Evolutionary conservation across 1,139 yeast genomes (phyloP).

Genomic region (Saccharomyces hybrid): DNA sequence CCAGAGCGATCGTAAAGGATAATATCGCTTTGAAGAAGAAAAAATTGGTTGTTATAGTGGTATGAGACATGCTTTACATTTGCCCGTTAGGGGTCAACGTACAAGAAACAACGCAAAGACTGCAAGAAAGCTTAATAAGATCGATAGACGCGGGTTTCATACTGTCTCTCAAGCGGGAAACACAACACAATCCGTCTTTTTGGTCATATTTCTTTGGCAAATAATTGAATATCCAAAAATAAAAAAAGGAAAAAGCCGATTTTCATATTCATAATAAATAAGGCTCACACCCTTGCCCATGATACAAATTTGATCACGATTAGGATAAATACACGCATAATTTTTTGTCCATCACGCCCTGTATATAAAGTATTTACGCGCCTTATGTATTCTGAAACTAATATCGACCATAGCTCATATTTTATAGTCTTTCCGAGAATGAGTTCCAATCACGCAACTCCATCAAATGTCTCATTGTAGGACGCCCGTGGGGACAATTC

Average conservation of each 20-base stretch:
- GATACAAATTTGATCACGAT: too few species aligned
- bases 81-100: slow-evolving; percentile 90
- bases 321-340: background rate
- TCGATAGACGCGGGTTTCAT: slow-evolving; percentile 52
- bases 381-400: background rate
- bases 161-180: slow-evolving; percentile 10
- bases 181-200: background rate
- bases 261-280: background rate
- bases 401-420: slow-evolving; percentile 7
- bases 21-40: slow-evolving; percentile 77
- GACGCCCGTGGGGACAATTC: slow-evolving; percentile 99
- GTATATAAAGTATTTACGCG: background rate
- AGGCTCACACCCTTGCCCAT: background rate
- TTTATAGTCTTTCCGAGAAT: slow-evolving; percentile 37
- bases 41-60: slow-evolving; percentile 83
- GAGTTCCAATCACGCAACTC: slow-evolving; percentile 47
- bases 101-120: slow-evolving; percentile 87
- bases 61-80: slow-evolving; percentile 76
- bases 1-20: slow-evolving; percentile 67
- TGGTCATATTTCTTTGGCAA: background rate
- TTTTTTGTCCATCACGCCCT: background rate
- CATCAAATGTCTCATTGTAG: slow-evolving; percentile 84
- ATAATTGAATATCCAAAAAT: background rate
- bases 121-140: slow-evolving; percentile 75
- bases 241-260: background rate